Base-by-base conservation (phyloP, 192 early-diverging fungal genomes). In the Linnemannia hyalina region DNA sequence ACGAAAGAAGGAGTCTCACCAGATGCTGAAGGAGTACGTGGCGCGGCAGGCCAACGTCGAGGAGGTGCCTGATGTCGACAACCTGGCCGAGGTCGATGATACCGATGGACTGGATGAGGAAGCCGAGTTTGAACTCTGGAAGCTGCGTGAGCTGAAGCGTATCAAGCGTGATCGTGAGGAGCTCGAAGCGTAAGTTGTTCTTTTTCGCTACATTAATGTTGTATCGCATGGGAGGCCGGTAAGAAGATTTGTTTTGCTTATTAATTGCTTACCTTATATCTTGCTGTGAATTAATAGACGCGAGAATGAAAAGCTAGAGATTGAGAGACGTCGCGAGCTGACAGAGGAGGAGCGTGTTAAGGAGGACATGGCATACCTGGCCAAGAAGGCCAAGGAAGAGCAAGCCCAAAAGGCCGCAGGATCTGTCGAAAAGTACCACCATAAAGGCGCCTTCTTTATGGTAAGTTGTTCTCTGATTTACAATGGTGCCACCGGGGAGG, bases 71-170 rank as follows among this genome's bases (percentile, higher is more conserved):
- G 79, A 82, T 76, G 29, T 74, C 11, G 78, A 87, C 71, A 80
- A 81, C 32, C 42, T 83, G 29, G 71, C 88, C 20, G 93, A 93
- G 36, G 93, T 97, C 1, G 98, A 98, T 88, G 98, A 99, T 90
- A 97, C 96, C 0, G 98, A 99, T 88, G 96, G 93, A 26, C 38
- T 97, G 8, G 94, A 99, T 81, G 94, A 96, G 73, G 94, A 95
- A 32, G 96, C 94, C 9, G 98, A 99, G 87, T 97, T 94, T 89
- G 95, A 94, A 54, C 93, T 94, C 0, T 99, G 98, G 98, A 96
- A 95, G 80, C 88, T 97, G 35, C 95, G 98, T 47, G 98, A 99
- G 87, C 84, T 98, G 68, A 90, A 86, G 68, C 92, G 98, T 70
- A 94, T 99, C 79, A 97, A 98, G 73, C 94, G 97, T 40, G 97